Base-by-base conservation (phyloP, 208 protist species). In the Acanthamoeba culbertsoni region DNA sequence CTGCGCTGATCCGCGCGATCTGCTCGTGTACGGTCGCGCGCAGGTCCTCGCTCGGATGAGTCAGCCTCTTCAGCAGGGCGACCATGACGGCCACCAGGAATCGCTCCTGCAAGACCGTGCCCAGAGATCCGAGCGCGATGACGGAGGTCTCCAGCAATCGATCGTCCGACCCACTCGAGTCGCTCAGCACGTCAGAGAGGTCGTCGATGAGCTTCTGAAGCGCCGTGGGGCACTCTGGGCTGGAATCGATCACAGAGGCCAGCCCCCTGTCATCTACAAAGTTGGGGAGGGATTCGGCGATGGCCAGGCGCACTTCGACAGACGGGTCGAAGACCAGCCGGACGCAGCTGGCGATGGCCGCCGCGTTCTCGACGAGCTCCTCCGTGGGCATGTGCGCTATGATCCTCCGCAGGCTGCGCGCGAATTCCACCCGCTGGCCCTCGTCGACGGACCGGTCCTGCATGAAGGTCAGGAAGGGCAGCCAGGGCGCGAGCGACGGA, bases 131-230 rank as follows among this genome's bases (percentile, higher is more conserved):
- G 18, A 84, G 40, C 43, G 73, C 73, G 73, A 84, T 57, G 7
- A 84, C 10, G n/a, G 73, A 84, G 14, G 43, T 84, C 10, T 84
- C 73, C 43, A 57, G 73, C 4, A 84, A 28, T 20, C 40, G n/a
- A 20, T 57, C 33, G 31, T n/a, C 20, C 33, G 73, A 4, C 28
- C 37, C 26, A 23, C 73, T 57, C 23, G 48, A 37, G 73, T 37
- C 73, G 73, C 55, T 45, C 43, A 84, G 23, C 7, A 45, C 73
- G 2, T 23, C 28, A 37, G 48, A 57, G 43, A 84, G 37, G 14
- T 84, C 73, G 73, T 7, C 45, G 0, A 84, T n/a, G 43, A 84
- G 45, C n/a, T 84, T 84, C 73, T 84, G 43, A 10, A 84, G 73
- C 26, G 14, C 20, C 26, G 45, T 20, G 12, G 73, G 73, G 7